Base-by-base conservation (phyloP, 2,329 filamentous ascomycete genomes). In the Dactylonectria macrodidyma region DNA sequence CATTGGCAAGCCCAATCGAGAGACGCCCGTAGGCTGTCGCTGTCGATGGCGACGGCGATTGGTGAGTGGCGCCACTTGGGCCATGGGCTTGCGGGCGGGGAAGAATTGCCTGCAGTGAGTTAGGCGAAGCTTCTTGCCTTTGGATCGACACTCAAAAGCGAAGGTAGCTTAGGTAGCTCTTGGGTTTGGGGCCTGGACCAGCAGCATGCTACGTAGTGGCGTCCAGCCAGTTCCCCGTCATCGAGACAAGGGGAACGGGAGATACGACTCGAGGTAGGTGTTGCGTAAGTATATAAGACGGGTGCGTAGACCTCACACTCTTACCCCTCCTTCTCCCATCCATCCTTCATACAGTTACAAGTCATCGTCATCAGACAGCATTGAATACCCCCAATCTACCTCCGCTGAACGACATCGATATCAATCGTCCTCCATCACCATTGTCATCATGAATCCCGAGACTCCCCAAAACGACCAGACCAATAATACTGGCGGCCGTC, bases 371-470 rank as follows among this genome's bases (percentile, higher is more conserved):
- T 19, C 33, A 54, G 12, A 14, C 8, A 44, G 3, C 2, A 7
- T 44, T 8, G 41, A n/a, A 44, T n/a, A 44, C 41, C 8, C 14
- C 41, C 16, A n/a, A 14, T 19, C 5, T 3, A 14, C 8, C 41
- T 14, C 41, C 41, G n/a, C n/a, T n/a, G 41, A 44, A 44, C 41
- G 16, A 54, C 5, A 36, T 36, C 16, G 11, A 19, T 10, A 19
- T 26, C 24, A 48, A 52, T 48, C 48, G n/a, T 52, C 33, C 38
- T 33, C 7, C 24, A 38, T 34, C 64, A 46, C 22, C 30, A 62
- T 6, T 24, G 11, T 60, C 70, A 78, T 34, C 69, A 80, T 80
- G 78, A 72, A 77, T n/a, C 56, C 75, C 61, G 76, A 80, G 61
- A 67, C 74, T 59, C 76, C 65, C 34, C 76, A 77, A 61, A 63